A percentile compares a stretch with the other conserved stretches of the same genome.
These are phyloP conservation scores for Peterozyma toletana DNA, from an alignment of 805 yeast genomes.

Conservation along the genomic window DNA sequence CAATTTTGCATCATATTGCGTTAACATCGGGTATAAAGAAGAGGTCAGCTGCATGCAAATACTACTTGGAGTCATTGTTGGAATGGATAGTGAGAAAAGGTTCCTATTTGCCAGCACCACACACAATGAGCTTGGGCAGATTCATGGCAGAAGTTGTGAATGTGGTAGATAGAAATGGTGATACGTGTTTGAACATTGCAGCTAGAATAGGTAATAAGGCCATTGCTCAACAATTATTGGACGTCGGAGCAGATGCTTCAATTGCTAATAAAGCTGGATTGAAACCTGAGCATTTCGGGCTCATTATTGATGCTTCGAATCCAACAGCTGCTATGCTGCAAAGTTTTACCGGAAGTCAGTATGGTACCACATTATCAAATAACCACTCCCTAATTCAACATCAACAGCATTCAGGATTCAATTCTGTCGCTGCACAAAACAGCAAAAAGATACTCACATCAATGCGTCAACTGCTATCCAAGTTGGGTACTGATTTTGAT, in stretches of 20 bases:
- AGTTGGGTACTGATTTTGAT: slow-evolving; percentile 53
- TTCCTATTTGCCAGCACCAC: slow-evolving; percentile 29
- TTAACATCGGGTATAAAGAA: slow-evolving; percentile 73
- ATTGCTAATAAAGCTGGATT: slow-evolving; percentile 82
- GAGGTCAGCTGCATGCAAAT: slow-evolving; percentile 63
- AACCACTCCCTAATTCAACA: slow-evolving; percentile 1
- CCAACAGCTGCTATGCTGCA: slow-evolving; percentile 4
- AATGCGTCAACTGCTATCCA: slow-evolving; percentile 40
- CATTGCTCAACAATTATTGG: slow-evolving; percentile 72
- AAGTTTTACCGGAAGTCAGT: slow-evolving; percentile 3
- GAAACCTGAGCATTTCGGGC: slow-evolving; percentile 81
- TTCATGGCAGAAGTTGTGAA: slow-evolving; percentile 71
- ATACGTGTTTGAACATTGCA: slow-evolving; percentile 89
- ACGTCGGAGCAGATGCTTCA: slow-evolving; percentile 80
- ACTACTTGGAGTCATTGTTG: slow-evolving; percentile 62
- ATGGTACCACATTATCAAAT: slow-evolving; percentile 1
- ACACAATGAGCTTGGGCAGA: slow-evolving; percentile 42
- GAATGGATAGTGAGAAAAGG: slow-evolving; percentile 72
- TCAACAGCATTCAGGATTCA: background rate
- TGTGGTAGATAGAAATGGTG: slow-evolving; percentile 89
- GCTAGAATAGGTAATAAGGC: slow-evolving; percentile 81
- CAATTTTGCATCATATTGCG: slow-evolving; percentile 83
- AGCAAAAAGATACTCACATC: slow-evolving; percentile 39
- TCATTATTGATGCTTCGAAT: slow-evolving; percentile 29
- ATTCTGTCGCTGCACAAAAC: slow-evolving; percentile 9